phyloP scores from a whole-genome alignment of 768 basidiomycete species.

The Phallus indusiatus region DNA sequence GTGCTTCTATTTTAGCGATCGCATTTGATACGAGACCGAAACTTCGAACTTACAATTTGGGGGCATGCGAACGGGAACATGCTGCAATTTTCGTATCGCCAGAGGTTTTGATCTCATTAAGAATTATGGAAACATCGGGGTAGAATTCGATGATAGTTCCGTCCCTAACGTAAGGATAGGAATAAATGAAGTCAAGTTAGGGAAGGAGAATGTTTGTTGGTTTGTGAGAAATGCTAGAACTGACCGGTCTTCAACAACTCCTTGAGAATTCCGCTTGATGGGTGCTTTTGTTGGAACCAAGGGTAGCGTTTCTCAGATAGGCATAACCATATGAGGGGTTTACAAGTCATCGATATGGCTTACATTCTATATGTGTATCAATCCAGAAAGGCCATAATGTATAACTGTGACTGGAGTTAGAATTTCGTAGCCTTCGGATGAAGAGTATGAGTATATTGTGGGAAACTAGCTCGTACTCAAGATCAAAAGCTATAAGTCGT shows the following conservation, averaged over 20 bases:
- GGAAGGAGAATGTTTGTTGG: not conserved
- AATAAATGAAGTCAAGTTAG: too few species aligned
- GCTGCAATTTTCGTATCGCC: constrained; percentile 52
- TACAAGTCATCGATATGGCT: not conserved
- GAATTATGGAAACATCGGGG: constrained; percentile 62
- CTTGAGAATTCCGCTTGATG: constrained; percentile 34
- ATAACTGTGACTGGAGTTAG: too few species aligned
- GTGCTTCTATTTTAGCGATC: constrained; percentile 51
- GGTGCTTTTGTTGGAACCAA: constrained; percentile 42
- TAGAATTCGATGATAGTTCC: constrained; percentile 60
- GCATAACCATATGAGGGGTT: too few species aligned
- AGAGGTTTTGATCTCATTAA: constrained; percentile 39
- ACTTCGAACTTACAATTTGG: constrained; percentile 56
- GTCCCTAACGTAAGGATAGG: too few species aligned
- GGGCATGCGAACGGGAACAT: constrained; percentile 64
- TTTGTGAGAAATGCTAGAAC: not conserved
- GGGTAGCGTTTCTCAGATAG: too few species aligned
- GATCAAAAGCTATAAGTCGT: constrained; percentile 67
- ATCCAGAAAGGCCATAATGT: constrained; percentile 87
- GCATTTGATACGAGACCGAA: too few species aligned
- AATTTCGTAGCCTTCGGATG: too few species aligned
- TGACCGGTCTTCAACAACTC: constrained; percentile 20
- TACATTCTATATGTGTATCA: constrained; percentile 60
- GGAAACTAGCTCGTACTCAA: too few species aligned
- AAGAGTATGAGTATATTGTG: too few species aligned